A percentile compares a stretch with the other conserved stretches of the same genome.
Conservation (phyloP, 2,329 filamentous ascomycete species). For the Scedosporium aurantiacum region DNA sequence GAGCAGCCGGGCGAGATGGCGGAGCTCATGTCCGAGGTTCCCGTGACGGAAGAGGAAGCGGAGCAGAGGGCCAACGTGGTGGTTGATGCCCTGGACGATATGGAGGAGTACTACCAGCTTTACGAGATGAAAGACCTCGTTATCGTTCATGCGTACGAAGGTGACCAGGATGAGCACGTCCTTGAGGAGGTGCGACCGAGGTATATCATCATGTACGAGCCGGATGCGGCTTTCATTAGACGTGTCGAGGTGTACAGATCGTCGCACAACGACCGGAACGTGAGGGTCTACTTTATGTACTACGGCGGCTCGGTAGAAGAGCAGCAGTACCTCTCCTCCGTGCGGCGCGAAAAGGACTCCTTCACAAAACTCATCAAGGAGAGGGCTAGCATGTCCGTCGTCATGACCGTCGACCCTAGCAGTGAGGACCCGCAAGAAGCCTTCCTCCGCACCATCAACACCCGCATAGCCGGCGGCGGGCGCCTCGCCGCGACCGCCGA, state of each 20-base stretch:
- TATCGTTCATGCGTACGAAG: conserved; percentile 85
- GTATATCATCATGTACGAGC: conserved; percentile 98
- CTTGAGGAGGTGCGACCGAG: conserved; percentile 86
- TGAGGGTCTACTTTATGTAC: conserved; percentile 93
- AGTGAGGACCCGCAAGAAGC: conserved; percentile 77
- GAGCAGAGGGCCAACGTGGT: conserved; percentile 66
- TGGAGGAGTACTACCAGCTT: conserved; percentile 87
- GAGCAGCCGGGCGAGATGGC: conserved; percentile 77
- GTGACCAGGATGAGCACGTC: conserved; percentile 92
- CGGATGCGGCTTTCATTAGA: conserved; percentile 86
- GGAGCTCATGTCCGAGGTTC: conserved; percentile 69
- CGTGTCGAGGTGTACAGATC: conserved; percentile 92
- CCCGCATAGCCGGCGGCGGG: conserved; percentile 87
- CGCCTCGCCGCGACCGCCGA: conserved; percentile 71
- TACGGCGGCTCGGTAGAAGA: conserved; percentile 93
- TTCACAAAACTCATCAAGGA: conserved; percentile 94
- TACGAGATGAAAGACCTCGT: conserved; percentile 86
- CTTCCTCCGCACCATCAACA: conserved; percentile 92
- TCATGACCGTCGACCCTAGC: conserved; percentile 62
- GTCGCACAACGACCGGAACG: conserved; percentile 78
- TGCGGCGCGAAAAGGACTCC: conserved; percentile 90
- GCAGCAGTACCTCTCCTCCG: conserved; percentile 78
- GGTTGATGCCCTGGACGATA: conserved; percentile 70
- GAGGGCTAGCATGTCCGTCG: conserved; percentile 83
- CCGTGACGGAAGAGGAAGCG: conserved; percentile 67